Evolutionary conservation across 768 basidiomycete genomes (phyloP).

Genomic region (Tephrocybe sp.): DNA sequence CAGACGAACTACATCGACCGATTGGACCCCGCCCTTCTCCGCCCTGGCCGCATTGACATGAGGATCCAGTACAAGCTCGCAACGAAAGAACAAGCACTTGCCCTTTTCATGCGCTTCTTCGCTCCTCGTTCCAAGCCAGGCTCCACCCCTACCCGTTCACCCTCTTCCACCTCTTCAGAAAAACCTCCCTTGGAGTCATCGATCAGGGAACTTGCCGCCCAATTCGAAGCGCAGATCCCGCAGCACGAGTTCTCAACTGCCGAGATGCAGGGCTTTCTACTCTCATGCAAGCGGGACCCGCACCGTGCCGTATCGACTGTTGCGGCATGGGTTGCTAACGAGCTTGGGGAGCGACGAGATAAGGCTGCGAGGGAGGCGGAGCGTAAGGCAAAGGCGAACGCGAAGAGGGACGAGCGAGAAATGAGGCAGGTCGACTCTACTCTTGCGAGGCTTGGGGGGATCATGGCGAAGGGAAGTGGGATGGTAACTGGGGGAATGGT

Average conservation of each 20-base stretch:
- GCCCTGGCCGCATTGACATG: slow-evolving; percentile 57
- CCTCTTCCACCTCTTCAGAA: slow-evolving; percentile 2
- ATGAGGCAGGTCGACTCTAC: slow-evolving; percentile 24
- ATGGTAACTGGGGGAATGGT: background rate
- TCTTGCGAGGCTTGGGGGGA: slow-evolving; percentile 20
- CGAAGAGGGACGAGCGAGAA: slow-evolving; percentile 25
- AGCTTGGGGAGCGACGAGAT: slow-evolving; percentile 32
- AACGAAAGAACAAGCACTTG: slow-evolving; percentile 42
- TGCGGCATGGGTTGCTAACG: slow-evolving; percentile 42
- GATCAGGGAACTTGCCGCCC: slow-evolving; percentile 32
- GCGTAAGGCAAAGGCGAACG: slow-evolving; percentile 23
- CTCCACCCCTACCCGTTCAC: background rate
- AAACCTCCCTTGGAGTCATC: background rate
- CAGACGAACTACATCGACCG: slow-evolving; percentile 57
- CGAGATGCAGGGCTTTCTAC: slow-evolving; percentile 60
- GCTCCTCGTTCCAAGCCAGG: slow-evolving; percentile 9
- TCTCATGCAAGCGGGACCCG: slow-evolving; percentile 42
- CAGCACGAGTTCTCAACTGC: slow-evolving; percentile 54
- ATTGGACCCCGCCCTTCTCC: slow-evolving; percentile 54
- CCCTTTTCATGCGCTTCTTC: slow-evolving; percentile 54
- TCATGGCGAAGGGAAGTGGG: slow-evolving; percentile 11
- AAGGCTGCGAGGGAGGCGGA: slow-evolving; percentile 34
- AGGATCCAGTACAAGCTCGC: slow-evolving; percentile 53
- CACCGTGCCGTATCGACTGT: slow-evolving; percentile 31
- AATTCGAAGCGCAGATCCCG: slow-evolving; percentile 45